These are phyloP conservation scores for Aspergillus sp. DNA, from an alignment of 2,329 filamentous ascomycete species.

Conservation along the genomic window DNA sequence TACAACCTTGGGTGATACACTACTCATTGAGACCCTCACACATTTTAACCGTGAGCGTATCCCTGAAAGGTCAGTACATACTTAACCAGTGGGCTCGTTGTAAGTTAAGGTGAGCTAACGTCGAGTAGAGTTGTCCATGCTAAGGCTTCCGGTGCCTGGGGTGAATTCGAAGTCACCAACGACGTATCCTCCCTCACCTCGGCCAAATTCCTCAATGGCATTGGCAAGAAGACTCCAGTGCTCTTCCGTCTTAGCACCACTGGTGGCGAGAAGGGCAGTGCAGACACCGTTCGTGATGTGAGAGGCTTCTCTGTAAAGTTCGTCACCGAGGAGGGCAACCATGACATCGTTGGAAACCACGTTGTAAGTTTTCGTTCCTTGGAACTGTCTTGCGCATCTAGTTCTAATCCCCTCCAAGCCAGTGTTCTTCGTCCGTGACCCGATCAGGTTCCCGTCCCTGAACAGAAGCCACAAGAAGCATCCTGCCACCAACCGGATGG, in stretches of 20 bases:
- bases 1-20: conserved; percentile 55
- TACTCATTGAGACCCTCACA: conserved; percentile 59
- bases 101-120: background rate
- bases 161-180: conserved; percentile 61
- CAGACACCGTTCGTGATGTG: conserved; percentile 78
- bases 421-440: conserved; percentile 44
- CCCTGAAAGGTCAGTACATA: conserved; percentile 49
- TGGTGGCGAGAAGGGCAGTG: conserved; percentile 58
- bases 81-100: background rate
- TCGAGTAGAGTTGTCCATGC: conserved; percentile 55
- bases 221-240: conserved; percentile 56
- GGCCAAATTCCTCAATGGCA: conserved; percentile 53
- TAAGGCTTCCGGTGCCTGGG: conserved; percentile 58
- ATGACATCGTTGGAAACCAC: conserved; percentile 49
- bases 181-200: conserved; percentile 58
- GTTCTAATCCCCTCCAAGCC: conserved; percentile 15
- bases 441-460: conserved; percentile 37
- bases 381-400: background rate
- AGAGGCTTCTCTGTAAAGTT: conserved; percentile 77
- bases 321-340: conserved; percentile 76
- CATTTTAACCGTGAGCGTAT: conserved; percentile 64
- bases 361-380: conserved; percentile 20
- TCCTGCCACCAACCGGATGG: background rate
- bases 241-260: conserved; percentile 25
- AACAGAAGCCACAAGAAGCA: conserved; percentile 8